Base-by-base conservation (phyloP, 371 early-diverging fungal genomes). In the Mucor lusitanicus region DNA sequence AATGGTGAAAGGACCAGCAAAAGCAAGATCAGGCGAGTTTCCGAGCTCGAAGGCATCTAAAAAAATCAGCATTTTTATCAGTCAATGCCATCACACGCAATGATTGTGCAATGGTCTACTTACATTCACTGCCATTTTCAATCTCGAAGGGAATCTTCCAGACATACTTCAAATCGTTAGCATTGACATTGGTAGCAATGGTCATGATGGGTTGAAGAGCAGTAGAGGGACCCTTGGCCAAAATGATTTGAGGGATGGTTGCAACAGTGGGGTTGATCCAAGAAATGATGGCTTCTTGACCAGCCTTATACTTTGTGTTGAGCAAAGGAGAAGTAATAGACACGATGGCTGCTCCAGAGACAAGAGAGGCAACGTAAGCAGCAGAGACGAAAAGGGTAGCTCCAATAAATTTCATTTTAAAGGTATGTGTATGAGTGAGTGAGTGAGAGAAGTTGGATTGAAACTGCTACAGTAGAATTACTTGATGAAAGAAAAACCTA, bases 41-140 rank as follows among this genome's bases (percentile, higher is more conserved):
- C 84, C 84, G 33, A 81, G 62, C 33, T 81, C 78, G 40, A 84
- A 80, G 30, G 84, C 84, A 65, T 84, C 84, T 84, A 69, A 32
- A 13, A 15, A 67, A 44, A 19, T 21, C 40, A 48, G 0, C 55
- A 25, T 40, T 35, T n/a, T 61, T 25, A 37, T 37, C 13, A 28
- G 12, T 55, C 3, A 6, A 32, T 17, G 48, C 55, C 30, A 19
- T 15, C 40, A 48, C 15, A 13, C 25, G 27, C 27, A 15, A 11
- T 42, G 3, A 40, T 46, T 0, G 30, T 30, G 30, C n/a, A n/a
- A n/a, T n/a, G 46, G 21, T 7, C 17, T 13, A 59, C 75, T 74
- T 78, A 78, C 78, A 79, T 56, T 79, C 72, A 57, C 56, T 65
- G 32, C 74, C 74, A 37, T 46, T 50, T 33, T 69, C 69, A 32